Evolutionary conservation across 2,329 filamentous ascomycete species (phyloP), one percentile per base, ranked within the genome.

Genomic region (Fusarium sp.): DNA sequence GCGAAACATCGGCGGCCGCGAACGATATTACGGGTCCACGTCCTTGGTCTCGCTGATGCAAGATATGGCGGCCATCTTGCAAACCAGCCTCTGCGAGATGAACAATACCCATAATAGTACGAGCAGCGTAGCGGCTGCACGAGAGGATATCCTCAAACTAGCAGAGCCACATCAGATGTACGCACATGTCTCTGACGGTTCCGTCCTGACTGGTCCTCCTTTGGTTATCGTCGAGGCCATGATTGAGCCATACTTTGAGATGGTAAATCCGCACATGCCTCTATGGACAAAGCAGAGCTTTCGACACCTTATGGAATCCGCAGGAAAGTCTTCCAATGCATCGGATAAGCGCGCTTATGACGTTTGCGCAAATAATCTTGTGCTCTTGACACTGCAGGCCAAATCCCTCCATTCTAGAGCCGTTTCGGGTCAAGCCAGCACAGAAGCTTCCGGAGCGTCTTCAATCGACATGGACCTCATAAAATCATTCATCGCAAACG

Each of bases 211-310:
- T 11, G 64, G 67, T 2, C 67, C 67, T 22, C 62, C 67, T 7
- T 41, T 37, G 29, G 67, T 69, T 16, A 69, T 69, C 11, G 54
- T 69, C 4, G 62, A 69, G 29, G 67, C 67, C 9, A 66, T 69
- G 67, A 62, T 69, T n/a, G 67, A 65, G 14, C 63, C 67, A 6
- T 66, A 69, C 33, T 69, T 66, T 35, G 67, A 66, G 8, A 57
- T 62, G 56, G 67, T 62, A n/a, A 69, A 66, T n/a, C 67, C 56
- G 2, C 20, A 61, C 31, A 69, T 69, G 57, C 67, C 57, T 11
- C 24, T 69, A 31, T 66, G 67, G 67, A 61, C 67, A 7, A 62
- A 66, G 2, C 50, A 66, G 8, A 41, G 63, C 5, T 69, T 69
- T 22, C 57, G 48, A 4, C 43, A 14, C 2, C 57, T 62, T 5